Evolutionary conservation across 805 yeast genomes (phyloP).

Genomic region (Starmerella stigmatis): DNA sequence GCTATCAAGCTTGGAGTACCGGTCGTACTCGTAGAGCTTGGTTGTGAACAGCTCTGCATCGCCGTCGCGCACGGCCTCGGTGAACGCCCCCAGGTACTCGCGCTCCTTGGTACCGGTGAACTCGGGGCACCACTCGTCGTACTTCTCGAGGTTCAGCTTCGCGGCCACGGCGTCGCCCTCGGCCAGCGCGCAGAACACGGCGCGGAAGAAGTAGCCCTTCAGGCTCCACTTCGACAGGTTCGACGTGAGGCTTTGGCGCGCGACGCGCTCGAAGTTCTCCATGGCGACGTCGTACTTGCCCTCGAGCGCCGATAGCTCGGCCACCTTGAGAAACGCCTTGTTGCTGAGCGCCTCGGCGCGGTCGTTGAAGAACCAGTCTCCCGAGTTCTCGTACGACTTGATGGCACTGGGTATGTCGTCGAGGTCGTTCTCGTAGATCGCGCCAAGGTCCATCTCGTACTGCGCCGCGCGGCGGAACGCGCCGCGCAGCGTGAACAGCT

Average conservation of each 20-base stretch:
- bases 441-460: slow-evolving; percentile 83
- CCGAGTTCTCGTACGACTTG: slow-evolving; percentile 77
- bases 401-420: slow-evolving; percentile 60
- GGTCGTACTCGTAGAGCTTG: slow-evolving; percentile 73
- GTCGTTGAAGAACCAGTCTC: slow-evolving; percentile 91
- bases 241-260: slow-evolving; percentile 63
- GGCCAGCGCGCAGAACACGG: slow-evolving; percentile 73
- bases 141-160: slow-evolving; percentile 53
- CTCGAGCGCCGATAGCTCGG: slow-evolving; percentile 70
- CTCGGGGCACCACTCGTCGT: slow-evolving; percentile 55
- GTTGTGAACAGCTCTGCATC: slow-evolving; percentile 68
- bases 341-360: slow-evolving; percentile 83
- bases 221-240: slow-evolving; percentile 78
- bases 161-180: slow-evolving; percentile 80
- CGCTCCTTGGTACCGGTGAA: slow-evolving; percentile 64
- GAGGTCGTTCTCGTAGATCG: slow-evolving; percentile 66
- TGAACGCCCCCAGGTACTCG: slow-evolving; percentile 52
- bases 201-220: slow-evolving; percentile 82
- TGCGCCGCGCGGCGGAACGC: slow-evolving; percentile 95
- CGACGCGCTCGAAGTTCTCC: slow-evolving; percentile 64
- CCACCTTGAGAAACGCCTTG: slow-evolving; percentile 79
- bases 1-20: slow-evolving; percentile 76
- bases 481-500: slow-evolving; percentile 76
- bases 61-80: slow-evolving; percentile 67
- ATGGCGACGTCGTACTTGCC: slow-evolving; percentile 71